Evolutionary conservation across 2,329 filamentous ascomycete genomes (phyloP), one percentile per base, ranked within the genome.

Genomic region (Stachybotrys echinatus): DNA sequence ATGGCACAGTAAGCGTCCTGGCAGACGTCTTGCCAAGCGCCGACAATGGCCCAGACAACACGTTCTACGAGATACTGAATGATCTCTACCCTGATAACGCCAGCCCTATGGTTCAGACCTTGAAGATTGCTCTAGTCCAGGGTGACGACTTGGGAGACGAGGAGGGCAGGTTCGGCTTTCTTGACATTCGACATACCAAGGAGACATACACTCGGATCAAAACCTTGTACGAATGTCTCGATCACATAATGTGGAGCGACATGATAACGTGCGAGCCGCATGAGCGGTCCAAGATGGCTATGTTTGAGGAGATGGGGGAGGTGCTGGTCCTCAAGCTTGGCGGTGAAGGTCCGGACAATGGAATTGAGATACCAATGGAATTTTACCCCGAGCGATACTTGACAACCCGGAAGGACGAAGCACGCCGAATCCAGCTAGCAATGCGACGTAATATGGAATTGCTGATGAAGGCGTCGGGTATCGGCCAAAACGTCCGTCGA

Each of bases 371-470:
- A 31, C 79, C 79, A 6, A 63, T 66, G 40, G 63, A 74, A 12
- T 73, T 80, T 53, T 81, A 79, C 55, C 73, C 76, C 1, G 79
- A 82, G 59, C 73, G 71, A n/a, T 83, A 81, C 50, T 61, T 79
- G 47, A 64, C 67, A 45, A 62, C 57, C 12, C 70, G 73, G 14
- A 74, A 72, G 49, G 65, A 74, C 12, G 72, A 76, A 48, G 74
- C 77, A 14, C 53, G 71, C 8, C 66, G 69, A 7, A 76, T 80
- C 40, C 73, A 75, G 27, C 27, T 34, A 34, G 27, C 27, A 14
- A 34, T 34, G 27, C 27, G 27, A 14, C 27, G 14, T 10, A 34
- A 34, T 34, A 34, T 10, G 27, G 27, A 34, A 34, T 34, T 34
- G 27, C 27, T 34, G 27, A 14, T 10, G 3, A 34, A 34, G 27